Evolutionary conservation across 2,329 filamentous ascomycete species (phyloP).

Genomic region (Chaetomium sp.): DNA sequence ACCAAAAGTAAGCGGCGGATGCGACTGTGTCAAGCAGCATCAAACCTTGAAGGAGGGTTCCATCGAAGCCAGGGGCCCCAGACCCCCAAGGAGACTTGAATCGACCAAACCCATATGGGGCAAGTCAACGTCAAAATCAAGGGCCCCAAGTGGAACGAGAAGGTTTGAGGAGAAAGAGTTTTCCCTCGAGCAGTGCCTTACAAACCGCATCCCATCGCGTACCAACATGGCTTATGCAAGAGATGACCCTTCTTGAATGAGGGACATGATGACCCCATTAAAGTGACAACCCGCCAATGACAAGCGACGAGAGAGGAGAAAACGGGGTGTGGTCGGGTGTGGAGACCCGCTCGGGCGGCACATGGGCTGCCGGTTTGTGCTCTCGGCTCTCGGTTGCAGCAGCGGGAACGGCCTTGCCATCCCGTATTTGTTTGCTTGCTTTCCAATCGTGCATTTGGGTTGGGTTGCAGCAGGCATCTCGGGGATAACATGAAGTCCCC

Average conservation of each 20-base stretch:
- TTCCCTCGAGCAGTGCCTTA: background rate
- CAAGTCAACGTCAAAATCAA: background rate
- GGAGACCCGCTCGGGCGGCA: slow-evolving; percentile 12
- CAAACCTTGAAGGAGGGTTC: background rate
- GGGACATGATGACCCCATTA: background rate
- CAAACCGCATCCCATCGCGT: background rate
- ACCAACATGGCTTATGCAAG: background rate
- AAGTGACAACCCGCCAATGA: slow-evolving; percentile 3
- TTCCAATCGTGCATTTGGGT: no score
- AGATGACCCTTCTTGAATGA: background rate
- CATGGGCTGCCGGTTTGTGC: background rate
- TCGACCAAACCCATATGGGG: background rate
- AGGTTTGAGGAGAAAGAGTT: background rate
- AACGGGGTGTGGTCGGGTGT: background rate
- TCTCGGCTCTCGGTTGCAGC: background rate
- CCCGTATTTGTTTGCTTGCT: background rate
- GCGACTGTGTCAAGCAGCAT: background rate
- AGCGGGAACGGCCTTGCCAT: background rate
- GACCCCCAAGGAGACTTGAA: background rate
- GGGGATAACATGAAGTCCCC: background rate
- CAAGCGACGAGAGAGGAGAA: background rate
- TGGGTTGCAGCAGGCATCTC: no score
- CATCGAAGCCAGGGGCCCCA: background rate
- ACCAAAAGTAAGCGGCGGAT: slow-evolving; percentile 6
- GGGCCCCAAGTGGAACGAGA: background rate